A percentile compares a stretch with the other conserved stretches of the same genome.
Conservation (phyloP, 805 yeast genomes). For the Monosporozyma siamensis region DNA sequence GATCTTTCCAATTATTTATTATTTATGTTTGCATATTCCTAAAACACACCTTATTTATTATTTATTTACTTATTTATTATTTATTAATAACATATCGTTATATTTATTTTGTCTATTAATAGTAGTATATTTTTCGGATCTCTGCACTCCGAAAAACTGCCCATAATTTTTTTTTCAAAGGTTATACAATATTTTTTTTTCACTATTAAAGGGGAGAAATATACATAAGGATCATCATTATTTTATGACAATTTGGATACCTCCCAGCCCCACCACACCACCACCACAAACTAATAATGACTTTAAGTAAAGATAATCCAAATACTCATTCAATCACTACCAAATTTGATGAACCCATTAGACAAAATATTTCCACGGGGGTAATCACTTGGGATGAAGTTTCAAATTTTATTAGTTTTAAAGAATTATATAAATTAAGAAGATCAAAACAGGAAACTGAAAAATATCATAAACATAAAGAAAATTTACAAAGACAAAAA, state of each 20-base stretch:
- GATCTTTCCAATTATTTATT: background rate
- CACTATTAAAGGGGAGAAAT: no score
- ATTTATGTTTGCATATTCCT: background rate
- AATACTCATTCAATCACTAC: background rate
- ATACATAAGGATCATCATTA: no score
- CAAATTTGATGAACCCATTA: constrained; percentile 2
- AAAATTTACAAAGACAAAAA: constrained; percentile 27
- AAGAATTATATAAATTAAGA: constrained; percentile 40
- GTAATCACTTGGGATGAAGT: constrained; percentile 39
- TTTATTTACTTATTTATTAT: background rate
- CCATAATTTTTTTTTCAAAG: no score
- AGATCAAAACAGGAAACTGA: constrained; percentile 39
- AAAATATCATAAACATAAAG: constrained; percentile 40
- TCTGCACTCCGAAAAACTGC: no score
- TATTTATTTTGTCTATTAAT: background rate
- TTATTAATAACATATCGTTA: background rate
- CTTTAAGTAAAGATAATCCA: background rate
- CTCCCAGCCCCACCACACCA: no score
- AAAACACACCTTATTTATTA: background rate
- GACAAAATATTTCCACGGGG: constrained; percentile 2
- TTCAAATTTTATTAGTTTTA: constrained; percentile 31
- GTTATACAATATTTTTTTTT: no score
- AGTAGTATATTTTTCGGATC: background rate
- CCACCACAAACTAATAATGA: background rate
- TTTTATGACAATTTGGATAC: no score